Percentiles rank a stretch among this genome's conserved stretches.
Evolutionary conservation across 2,329 filamentous ascomycete species (phyloP).

Genomic region (Arthrobotrys entomopaga): DNA sequence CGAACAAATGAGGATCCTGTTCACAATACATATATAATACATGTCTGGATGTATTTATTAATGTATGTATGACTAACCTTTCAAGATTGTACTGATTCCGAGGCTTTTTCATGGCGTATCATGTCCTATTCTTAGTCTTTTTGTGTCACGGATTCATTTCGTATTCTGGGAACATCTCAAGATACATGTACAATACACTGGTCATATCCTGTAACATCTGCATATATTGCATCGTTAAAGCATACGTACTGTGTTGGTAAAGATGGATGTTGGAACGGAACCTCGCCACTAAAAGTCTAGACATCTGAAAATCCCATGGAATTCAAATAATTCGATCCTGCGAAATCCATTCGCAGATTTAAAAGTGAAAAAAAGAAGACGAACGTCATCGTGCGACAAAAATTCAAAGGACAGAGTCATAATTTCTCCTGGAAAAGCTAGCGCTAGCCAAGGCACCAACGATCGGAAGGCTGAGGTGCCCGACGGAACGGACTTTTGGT

Average conservation of each 20-base stretch:
- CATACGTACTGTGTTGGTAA: too few relatives aligned
- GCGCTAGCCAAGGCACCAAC: conserved; percentile 8
- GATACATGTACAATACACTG: too few relatives aligned
- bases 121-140: conserved; percentile 20
- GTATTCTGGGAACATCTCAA: conserved; percentile 1
- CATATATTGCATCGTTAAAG: conserved; percentile 13
- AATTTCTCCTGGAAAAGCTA: not conserved
- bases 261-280: too few relatives aligned
- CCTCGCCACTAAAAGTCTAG: too few relatives aligned
- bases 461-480: conserved; percentile 2
- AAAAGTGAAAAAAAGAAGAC: not conserved
- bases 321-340: not conserved
- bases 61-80: conserved; percentile 26
- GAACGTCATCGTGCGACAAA: conserved; percentile 29
- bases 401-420: conserved; percentile 26
- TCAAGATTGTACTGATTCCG: conserved; percentile 23
- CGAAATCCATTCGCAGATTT: not conserved
- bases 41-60: too few relatives aligned
- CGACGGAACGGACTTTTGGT: conserved; percentile 5
- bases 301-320: too few relatives aligned
- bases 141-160: conserved; percentile 45
- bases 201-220: conserved; percentile 20
- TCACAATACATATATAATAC: conserved; percentile 10
- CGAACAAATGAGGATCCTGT: conserved; percentile 32
- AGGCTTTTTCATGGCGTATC: conserved; percentile 15